Evolutionary conservation across 176 grass and related monocot species (phyloP), one percentile per base, ranked within the genome.

Genomic region (Eleusine coracana): DNA sequence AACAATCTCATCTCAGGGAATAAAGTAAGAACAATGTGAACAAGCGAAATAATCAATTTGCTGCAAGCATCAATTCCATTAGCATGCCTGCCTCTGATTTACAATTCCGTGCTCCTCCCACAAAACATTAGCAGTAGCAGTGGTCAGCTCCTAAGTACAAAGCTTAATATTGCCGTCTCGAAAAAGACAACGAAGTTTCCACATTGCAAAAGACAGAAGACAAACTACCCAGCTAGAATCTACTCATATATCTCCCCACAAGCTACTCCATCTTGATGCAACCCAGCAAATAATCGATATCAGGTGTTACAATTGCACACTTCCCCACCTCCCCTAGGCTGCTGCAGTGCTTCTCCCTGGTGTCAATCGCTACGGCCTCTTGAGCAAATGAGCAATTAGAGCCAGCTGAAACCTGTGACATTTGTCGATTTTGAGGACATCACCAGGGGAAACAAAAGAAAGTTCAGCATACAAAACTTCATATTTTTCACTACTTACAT

Each of bases 291-390:
- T 82, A 91, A 28, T 85, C 45, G 5, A 92, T 14, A 49, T 94
- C 95, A 77, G 92, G 86, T 0, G 81, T 84, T 29, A 92, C 54
- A 71, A 91, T 69, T 17, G 52, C 86, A 84, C 46, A 70, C 65
- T 84, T 88, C 39, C 55, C 82, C 15, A 94, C 39, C 77, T 92
- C 70, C 18, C 92, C 90, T 66, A 97, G 70, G 50, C 78, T 71
- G 88, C 87, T 86, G 73, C 76, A 97, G 17, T 83, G 87, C 80
- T 94, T 94, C 82, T 97, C 86, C 60, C 77, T 94, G 8, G 72
- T 83, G 73, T 90, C 83, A 73, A 94, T 51, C 7, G 63, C 87
- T 23, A 77, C 85, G 61, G 84, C 83, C 4, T 97, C 80, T 76
- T 94, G 89, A 52, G 72, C 71, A 81, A 90, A 97, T 8, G 29